Conservation (phyloP, 805 yeast species). For the Metschnikowia anglica region DNA sequence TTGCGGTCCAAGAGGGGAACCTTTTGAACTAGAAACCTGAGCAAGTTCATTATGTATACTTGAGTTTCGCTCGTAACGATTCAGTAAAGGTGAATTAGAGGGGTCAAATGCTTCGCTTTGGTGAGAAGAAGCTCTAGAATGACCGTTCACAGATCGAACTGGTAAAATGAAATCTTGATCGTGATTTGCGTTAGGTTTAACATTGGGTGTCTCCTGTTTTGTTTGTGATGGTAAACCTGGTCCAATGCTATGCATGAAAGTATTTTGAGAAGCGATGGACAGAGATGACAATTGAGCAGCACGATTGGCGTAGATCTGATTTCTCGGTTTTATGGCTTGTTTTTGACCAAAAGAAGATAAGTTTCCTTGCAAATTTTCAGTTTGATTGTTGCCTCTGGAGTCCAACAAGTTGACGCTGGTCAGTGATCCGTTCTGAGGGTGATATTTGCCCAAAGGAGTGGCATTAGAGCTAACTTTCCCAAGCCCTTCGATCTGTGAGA, state of each 20-base stretch:
- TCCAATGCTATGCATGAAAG: not conserved
- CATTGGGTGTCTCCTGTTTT: not conserved
- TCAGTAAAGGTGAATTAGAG: not conserved
- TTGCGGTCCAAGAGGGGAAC: not conserved
- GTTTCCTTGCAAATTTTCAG: not conserved
- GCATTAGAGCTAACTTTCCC: not conserved
- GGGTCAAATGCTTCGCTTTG: slow-evolving; percentile 9
- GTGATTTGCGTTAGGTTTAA: not conserved
- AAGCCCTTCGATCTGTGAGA: not conserved
- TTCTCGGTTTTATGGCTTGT: slow-evolving; percentile 4
- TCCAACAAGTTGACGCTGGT: slow-evolving; percentile 13
- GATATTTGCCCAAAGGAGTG: slow-evolving; percentile 8
- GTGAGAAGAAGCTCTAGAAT: slow-evolving; percentile 14
- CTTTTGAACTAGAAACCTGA: not conserved
- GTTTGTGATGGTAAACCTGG: not conserved
- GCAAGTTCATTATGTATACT: not conserved
- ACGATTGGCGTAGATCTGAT: slow-evolving; percentile 11
- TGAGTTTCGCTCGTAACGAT: not conserved
- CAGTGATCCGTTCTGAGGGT: slow-evolving; percentile 12
- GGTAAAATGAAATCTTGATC: not conserved
- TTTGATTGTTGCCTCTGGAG: slow-evolving; percentile 2
- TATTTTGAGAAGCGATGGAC: slow-evolving; percentile 22
- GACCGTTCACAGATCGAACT: slow-evolving; percentile 7
- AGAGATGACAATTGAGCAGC: slow-evolving; percentile 21
- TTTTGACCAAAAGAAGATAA: not conserved